phyloP scores from a whole-genome alignment of 441 rosid genomes.

The Gossypium trilobum region DNA sequence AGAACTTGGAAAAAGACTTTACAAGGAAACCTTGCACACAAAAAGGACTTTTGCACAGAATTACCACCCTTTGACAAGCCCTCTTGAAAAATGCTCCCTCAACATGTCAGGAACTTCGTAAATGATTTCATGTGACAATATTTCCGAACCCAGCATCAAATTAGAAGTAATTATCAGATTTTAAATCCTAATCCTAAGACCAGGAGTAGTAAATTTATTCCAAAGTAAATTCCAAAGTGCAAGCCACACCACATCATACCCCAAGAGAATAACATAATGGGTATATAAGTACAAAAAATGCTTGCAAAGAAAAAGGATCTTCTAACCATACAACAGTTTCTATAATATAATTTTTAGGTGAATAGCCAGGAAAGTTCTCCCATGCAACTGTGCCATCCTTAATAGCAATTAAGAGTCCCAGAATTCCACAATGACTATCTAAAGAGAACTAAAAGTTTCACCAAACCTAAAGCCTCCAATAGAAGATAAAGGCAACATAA shows the following conservation, averaged over 20 bases:
- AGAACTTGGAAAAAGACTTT: not conserved
- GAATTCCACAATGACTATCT: not conserved
- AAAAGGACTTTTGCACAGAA: not conserved
- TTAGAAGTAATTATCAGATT: not conserved
- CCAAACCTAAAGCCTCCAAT: not conserved
- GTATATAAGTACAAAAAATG: not conserved
- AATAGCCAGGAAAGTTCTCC: conserved; percentile 7
- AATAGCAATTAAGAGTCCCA: not conserved
- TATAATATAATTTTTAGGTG: not conserved
- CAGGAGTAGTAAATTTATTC: not conserved
- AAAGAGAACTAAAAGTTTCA: conserved; percentile 13
- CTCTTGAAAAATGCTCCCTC: not conserved
- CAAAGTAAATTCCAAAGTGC: conserved; percentile 6
- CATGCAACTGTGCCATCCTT: not conserved
- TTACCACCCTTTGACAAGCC: not conserved
- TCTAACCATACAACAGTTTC: not conserved
- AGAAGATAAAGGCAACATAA: not conserved
- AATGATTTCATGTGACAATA: not conserved
- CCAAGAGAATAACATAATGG: not conserved
- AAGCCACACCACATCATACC: not conserved
- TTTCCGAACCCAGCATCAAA: not conserved
- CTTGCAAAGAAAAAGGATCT: not conserved
- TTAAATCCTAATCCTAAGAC: not conserved
- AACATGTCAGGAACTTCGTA: not conserved
- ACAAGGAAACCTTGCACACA: conserved; percentile 5